Evolutionary conservation across 106 monocot genomes (phyloP), one percentile per base, ranked within the genome.

Genomic region (Dactylorhiza incarnata): DNA sequence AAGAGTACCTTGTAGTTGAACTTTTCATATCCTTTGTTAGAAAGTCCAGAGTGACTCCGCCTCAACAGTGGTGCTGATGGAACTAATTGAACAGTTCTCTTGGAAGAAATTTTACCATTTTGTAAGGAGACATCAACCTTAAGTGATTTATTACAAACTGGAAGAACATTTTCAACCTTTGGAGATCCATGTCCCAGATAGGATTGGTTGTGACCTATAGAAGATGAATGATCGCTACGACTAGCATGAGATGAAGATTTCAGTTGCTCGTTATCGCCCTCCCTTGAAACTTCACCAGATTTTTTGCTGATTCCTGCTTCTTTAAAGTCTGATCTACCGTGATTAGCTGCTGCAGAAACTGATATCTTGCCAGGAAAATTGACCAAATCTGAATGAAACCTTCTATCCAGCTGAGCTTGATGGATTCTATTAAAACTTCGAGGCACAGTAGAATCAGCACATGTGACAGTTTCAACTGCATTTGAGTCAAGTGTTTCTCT

Each of bases 1-100:
- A 78, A 12, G 47, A 71, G 55, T 20, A 80, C 80, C 80, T 68
- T 89, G 29, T 68, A 81, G 48, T 80, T 51, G 74, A 52, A 73
- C 45, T 68, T 80, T 68, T 52, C 43, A 66, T 49, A 74, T 75
- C 22, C 50, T 68, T 52, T 48, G 62, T 25, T 73, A 66, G 9
- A 68, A 66, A 55, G 22, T 48, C 53, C 74, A 44, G 68, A 74
- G 8, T 66, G 88, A 80, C n/a, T 52, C 51, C 66, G 68, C 65
- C 49, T 80, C 55, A 68, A 44, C 26, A 74, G 48, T 29, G 73
- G 49, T 51, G 73, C 67, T 74, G 80, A 69, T 26, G 74, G 66
- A 43, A 67, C 46, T 54, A 74, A 53, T 68, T 80, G 74, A 8
- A 68, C 74, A 68, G 47, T 53, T 80, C 26, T 69, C 67, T 48